Percentiles rank a stretch among this genome's conserved stretches.
phyloP scores from a whole-genome alignment of 257 asterid genomes.

The Forsythia viridissima region DNA sequence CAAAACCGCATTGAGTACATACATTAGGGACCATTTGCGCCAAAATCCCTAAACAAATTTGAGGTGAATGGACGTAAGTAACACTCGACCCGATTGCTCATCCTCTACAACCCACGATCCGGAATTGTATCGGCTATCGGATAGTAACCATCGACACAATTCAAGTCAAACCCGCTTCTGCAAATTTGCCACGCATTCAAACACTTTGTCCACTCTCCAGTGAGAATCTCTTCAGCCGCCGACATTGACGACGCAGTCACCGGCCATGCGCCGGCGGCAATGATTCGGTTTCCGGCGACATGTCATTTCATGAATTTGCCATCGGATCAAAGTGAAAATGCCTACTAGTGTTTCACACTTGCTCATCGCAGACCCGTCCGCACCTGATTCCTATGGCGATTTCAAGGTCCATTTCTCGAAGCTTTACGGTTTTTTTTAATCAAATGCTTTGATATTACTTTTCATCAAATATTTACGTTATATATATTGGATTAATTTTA shows the following conservation, averaged over 20 bases:
- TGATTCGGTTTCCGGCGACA: constrained; percentile 8
- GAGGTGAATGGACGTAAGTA: background rate
- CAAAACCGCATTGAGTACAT: no score
- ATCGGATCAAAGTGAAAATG: constrained; percentile 38
- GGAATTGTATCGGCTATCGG: background rate
- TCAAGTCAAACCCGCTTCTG: background rate
- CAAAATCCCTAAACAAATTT: no score
- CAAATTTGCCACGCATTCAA: background rate
- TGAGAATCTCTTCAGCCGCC: background rate
- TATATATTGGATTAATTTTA: background rate
- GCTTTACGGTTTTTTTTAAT: background rate
- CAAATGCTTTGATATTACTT: background rate
- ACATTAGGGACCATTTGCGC: no score
- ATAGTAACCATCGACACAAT: background rate
- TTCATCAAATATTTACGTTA: background rate
- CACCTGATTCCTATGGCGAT: constrained; percentile 59
- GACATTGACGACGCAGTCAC: background rate
- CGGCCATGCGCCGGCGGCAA: constrained; percentile 18
- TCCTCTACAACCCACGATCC: background rate
- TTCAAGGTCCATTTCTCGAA: constrained; percentile 39
- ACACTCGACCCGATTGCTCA: background rate
- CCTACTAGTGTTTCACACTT: constrained; percentile 20
- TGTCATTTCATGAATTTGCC: background rate
- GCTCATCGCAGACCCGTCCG: constrained; percentile 24
- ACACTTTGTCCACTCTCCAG: background rate